These are phyloP conservation scores for Begonia masoniana DNA, from an alignment of 306 rosid species.

Conservation along the genomic window DNA sequence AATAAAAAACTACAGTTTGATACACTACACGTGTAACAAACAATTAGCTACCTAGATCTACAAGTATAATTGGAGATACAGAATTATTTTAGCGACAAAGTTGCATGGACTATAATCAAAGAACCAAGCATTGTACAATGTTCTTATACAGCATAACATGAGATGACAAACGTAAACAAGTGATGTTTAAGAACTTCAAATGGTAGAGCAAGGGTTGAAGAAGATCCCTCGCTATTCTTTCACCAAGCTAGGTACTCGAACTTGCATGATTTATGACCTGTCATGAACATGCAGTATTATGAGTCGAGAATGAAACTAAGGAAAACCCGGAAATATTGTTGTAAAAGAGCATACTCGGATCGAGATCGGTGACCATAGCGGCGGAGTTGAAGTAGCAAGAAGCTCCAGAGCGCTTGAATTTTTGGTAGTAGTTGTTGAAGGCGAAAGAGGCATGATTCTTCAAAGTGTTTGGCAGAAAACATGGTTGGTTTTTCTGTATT, in stretches of 20 bases:
- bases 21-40: not conserved
- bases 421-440: constrained; percentile 69
- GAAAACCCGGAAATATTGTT: too few species aligned
- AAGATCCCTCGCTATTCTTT: not conserved
- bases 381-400: constrained; percentile 70
- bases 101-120: too few species aligned
- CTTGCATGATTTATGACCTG: constrained; percentile 60
- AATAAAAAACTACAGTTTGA: too few species aligned
- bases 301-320: too few species aligned
- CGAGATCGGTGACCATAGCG: constrained; percentile 54
- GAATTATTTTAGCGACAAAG: too few species aligned
- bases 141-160: too few species aligned
- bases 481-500: constrained; percentile 46
- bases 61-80: too few species aligned
- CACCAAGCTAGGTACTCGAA: constrained; percentile 40
- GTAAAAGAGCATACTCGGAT: constrained; percentile 46
- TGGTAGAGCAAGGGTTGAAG: not conserved
- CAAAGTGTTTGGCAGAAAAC: constrained; percentile 56
- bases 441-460: constrained; percentile 78
- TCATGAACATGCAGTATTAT: not conserved
- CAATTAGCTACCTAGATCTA: too few species aligned
- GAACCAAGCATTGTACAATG: too few species aligned
- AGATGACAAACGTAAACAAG: too few species aligned
- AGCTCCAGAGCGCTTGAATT: constrained; percentile 45
- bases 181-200: not conserved